phyloP scores from a whole-genome alignment of 148 eudicot genomes.

The Euryodendron excelsum region DNA sequence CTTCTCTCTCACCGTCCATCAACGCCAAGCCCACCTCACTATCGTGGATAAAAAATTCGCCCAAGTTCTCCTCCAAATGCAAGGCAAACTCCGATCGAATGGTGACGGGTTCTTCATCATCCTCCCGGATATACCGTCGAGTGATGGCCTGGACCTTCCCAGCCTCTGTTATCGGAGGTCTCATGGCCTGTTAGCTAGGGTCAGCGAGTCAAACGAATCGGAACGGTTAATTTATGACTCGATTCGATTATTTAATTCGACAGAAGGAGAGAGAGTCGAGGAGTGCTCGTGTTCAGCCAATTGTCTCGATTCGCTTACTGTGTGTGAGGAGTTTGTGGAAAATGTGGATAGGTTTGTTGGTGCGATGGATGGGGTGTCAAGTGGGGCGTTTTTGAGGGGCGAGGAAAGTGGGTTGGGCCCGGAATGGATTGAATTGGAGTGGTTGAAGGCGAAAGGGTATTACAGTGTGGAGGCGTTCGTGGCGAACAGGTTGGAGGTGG shows the following conservation, averaged over 20 bases:
- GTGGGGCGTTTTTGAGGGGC: constrained; percentile 61
- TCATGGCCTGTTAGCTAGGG: constrained; percentile 54
- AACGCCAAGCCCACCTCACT: constrained; percentile 74
- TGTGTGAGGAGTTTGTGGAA: constrained; percentile 51
- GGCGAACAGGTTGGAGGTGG: constrained; percentile 78
- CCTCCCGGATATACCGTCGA: constrained; percentile 60
- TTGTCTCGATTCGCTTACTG: constrained; percentile 57
- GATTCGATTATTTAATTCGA: constrained; percentile 55
- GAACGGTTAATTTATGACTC: constrained; percentile 36
- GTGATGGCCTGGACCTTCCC: constrained; percentile 35
- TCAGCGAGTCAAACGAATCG: constrained; percentile 33
- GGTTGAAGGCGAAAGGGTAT: constrained; percentile 91
- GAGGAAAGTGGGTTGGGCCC: constrained; percentile 52
- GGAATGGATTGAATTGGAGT: constrained; percentile 79
- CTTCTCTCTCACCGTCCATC: constrained; percentile 57
- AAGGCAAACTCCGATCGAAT: constrained; percentile 32
- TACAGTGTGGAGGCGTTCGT: constrained; percentile 76
- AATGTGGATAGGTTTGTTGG: constrained; percentile 50
- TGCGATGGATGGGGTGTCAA: constrained; percentile 61
- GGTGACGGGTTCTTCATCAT: constrained; percentile 61
- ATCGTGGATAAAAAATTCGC: constrained; percentile 50
- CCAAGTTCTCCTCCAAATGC: constrained; percentile 66
- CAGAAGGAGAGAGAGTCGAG: constrained; percentile 38
- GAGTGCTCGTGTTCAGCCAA: constrained; percentile 9
- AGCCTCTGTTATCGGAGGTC: constrained; percentile 58